phyloP scores from a whole-genome alignment of 306 rosid species.

The Inga laurina region DNA sequence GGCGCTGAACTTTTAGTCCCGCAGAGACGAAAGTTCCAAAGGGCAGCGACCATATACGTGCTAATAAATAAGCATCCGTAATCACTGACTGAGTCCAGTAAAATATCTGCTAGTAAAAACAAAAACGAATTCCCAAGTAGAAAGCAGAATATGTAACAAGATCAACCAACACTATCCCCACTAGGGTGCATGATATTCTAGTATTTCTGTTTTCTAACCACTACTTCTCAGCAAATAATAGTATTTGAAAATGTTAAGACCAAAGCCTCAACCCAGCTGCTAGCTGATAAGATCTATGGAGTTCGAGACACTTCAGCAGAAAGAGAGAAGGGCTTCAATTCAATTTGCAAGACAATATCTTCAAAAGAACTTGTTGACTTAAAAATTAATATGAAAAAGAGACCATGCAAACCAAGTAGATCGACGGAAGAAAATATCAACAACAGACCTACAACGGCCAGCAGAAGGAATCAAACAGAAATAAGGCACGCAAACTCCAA shows the following conservation, averaged over 20 bases:
- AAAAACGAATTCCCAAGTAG: not conserved
- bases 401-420: constrained; percentile 7
- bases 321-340: constrained; percentile 8
- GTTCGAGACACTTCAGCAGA: constrained; percentile 13
- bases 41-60: constrained; percentile 30
- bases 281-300: not conserved
- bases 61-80: not conserved
- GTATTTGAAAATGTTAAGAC: not conserved
- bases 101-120: not conserved
- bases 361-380: constrained; percentile 6
- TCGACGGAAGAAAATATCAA: constrained; percentile 13
- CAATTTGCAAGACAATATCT: constrained; percentile 26
- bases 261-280: not conserved
- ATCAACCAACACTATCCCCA: constrained; percentile 17
- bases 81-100: not conserved
- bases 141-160: constrained; percentile 5
- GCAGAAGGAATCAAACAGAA: constrained; percentile 4
- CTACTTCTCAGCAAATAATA: not conserved
- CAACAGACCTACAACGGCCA: not conserved
- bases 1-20: constrained; percentile 35
- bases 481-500: not conserved
- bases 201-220: not conserved
- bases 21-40: constrained; percentile 22
- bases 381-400: not conserved
- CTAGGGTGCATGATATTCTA: constrained; percentile 6